phyloP scores from a whole-genome alignment of 805 yeast genomes.

The Ogataea saltuana region DNA sequence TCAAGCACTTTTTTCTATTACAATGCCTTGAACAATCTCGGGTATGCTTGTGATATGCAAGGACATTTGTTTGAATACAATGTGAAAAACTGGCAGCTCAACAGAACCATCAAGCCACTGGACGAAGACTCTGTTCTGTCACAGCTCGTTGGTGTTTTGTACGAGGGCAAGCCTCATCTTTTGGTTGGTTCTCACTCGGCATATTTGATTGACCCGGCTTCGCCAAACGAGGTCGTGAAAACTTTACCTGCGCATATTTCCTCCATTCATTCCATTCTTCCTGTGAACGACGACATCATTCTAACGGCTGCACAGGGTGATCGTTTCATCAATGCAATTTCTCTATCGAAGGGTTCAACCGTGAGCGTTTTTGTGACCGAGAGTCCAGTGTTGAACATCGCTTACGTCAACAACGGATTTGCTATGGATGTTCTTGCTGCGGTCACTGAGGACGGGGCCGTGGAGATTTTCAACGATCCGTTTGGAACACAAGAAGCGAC shows the following conservation, averaged over 20 bases:
- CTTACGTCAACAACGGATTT: slow-evolving; percentile 35
- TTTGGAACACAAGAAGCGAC: slow-evolving; percentile 23
- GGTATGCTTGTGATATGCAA: slow-evolving; percentile 60
- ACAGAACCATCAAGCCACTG: slow-evolving; percentile 44
- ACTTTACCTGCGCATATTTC: slow-evolving; percentile 78
- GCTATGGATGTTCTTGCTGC: slow-evolving; percentile 46
- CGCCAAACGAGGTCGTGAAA: slow-evolving; percentile 41
- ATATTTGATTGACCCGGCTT: slow-evolving; percentile 47
- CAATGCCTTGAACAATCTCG: slow-evolving; percentile 42
- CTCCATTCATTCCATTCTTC: slow-evolving; percentile 54
- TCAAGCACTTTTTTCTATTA: slow-evolving; percentile 46
- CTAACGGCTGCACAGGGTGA: slow-evolving; percentile 75
- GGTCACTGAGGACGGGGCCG: slow-evolving; percentile 70
- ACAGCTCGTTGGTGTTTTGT: slow-evolving; percentile 24
- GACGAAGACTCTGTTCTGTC: slow-evolving; percentile 28
- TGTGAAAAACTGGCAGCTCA: slow-evolving; percentile 42
- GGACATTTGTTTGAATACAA: slow-evolving; percentile 69
- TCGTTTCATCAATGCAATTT: slow-evolving; percentile 74
- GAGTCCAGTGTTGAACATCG: slow-evolving; percentile 53
- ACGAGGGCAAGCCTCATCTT: slow-evolving; percentile 41
- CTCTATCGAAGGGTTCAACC: slow-evolving; percentile 46
- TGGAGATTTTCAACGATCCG: slow-evolving; percentile 72
- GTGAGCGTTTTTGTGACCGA: slow-evolving; percentile 67
- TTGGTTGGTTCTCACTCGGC: slow-evolving; percentile 70
- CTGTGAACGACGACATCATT: slow-evolving; percentile 46